phyloP scores from a whole-genome alignment of 2,329 filamentous ascomycete genomes.

The Ophiostoma montium region DNA sequence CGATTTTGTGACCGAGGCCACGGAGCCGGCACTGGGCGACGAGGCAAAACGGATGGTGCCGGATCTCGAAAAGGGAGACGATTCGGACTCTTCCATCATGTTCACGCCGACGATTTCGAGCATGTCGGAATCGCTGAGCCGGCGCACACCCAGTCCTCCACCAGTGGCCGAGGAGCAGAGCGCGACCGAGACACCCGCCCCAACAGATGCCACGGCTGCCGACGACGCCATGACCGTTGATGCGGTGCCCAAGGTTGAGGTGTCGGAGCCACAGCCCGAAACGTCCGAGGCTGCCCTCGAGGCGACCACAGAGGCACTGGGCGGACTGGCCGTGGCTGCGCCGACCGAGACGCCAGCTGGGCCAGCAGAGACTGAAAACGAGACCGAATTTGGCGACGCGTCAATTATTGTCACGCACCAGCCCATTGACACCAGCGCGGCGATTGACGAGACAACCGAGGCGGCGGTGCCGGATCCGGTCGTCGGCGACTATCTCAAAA shows the following conservation, averaged over 20 bases:
- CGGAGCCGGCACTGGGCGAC: constrained; percentile 11
- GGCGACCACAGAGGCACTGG: not conserved
- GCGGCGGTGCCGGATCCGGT: constrained; percentile 42
- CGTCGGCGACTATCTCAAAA: constrained; percentile 88
- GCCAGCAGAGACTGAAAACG: constrained; percentile 6
- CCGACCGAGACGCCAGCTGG: not conserved
- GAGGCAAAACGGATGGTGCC: constrained; percentile 9
- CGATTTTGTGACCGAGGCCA: constrained; percentile 14
- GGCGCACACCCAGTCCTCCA: constrained; percentile 1
- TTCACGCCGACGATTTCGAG: constrained; percentile 15
- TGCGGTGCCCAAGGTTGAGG: not conserved
- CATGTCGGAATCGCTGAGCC: constrained; percentile 9
- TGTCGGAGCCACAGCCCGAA: not conserved
- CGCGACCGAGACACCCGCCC: not conserved
- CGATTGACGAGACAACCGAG: not conserved
- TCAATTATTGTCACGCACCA: constrained; percentile 18
- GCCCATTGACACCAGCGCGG: constrained; percentile 5
- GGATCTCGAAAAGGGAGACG: constrained; percentile 14
- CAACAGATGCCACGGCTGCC: not conserved
- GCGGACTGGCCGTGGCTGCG: not conserved
- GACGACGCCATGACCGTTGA: not conserved
- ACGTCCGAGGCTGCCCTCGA: not conserved
- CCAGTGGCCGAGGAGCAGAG: not conserved
- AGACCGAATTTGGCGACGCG: constrained; percentile 16
- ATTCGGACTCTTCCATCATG: constrained; percentile 17